Evolutionary conservation across 2,329 filamentous ascomycete species (phyloP).

Genomic region (Sphaerulina musiva): DNA sequence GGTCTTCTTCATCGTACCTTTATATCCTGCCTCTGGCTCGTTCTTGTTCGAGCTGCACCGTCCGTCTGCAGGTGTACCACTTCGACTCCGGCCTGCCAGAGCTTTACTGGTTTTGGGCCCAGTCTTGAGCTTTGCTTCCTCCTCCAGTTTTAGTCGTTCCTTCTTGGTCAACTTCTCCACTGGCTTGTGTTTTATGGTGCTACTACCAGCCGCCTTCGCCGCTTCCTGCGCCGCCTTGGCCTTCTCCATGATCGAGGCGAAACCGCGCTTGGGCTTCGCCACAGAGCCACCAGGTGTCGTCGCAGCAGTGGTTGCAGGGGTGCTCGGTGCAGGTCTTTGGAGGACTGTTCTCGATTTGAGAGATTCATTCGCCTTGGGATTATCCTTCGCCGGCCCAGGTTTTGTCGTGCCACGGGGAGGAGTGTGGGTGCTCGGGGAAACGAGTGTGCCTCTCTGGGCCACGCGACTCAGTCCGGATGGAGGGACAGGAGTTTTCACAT

Average conservation of each 20-base stretch:
- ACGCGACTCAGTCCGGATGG: constrained; percentile 9
- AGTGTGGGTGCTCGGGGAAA: constrained; percentile 8
- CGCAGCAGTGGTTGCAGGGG: constrained; percentile 11
- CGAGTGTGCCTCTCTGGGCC: constrained; percentile 24
- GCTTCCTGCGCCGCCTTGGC: constrained; percentile 59
- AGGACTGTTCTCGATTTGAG: constrained; percentile 12
- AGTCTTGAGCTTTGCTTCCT: constrained; percentile 41
- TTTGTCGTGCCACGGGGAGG: constrained; percentile 18
- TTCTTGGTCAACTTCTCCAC: constrained; percentile 58
- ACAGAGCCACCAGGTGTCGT: constrained; percentile 19
- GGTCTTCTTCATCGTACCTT: constrained; percentile 34
- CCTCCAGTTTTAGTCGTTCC: constrained; percentile 39
- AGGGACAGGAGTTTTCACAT: constrained; percentile 28
- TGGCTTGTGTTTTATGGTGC: constrained; percentile 68
- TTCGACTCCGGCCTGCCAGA: constrained; percentile 28
- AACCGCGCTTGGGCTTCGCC: constrained; percentile 57
- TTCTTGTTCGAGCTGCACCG: constrained; percentile 27
- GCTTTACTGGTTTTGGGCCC: constrained; percentile 31
- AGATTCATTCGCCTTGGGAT: constrained; percentile 15
- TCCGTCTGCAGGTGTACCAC: constrained; percentile 23
- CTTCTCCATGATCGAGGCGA: constrained; percentile 65
- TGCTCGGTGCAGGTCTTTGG: constrained; percentile 10
- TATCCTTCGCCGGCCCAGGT: constrained; percentile 8
- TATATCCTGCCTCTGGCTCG: constrained; percentile 36
- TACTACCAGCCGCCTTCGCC: constrained; percentile 53